Conservation (phyloP, 129 eudicot genomes). For the Pseudognaphalium luteoalbum region DNA sequence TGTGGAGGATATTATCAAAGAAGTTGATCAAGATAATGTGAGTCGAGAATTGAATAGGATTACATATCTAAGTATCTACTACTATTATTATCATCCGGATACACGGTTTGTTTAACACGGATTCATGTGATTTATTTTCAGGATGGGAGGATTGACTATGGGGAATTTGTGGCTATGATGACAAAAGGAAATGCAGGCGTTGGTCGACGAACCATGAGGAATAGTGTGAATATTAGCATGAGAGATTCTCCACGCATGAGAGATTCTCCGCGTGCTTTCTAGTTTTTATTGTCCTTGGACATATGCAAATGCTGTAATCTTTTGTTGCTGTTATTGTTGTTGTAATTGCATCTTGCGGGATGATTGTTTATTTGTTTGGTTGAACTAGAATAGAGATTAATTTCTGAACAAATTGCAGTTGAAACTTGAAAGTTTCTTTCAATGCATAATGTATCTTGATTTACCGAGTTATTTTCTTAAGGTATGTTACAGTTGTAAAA, state of each 20-base stretch:
- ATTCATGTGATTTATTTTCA: conserved; percentile 19
- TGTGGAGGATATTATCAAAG: conserved; percentile 76
- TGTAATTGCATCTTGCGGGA: conserved; percentile 22
- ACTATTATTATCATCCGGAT: neutral
- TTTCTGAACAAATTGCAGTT: conserved; percentile 15
- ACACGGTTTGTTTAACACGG: neutral
- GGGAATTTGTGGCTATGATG: conserved; percentile 97
- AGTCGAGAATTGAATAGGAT: conserved; percentile 26
- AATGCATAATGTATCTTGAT: too few species aligned
- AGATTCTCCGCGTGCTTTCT: conserved; percentile 50
- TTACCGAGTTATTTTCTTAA: too few species aligned
- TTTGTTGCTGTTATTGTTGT: neutral
- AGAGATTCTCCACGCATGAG: conserved; percentile 69
- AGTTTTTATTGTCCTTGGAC: conserved; percentile 11
- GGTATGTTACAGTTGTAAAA: too few species aligned
- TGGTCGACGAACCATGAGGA: conserved; percentile 92
- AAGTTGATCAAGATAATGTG: conserved; percentile 92
- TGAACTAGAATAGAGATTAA: conserved; percentile 15
- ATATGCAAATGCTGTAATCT: neutral
- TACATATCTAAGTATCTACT: neutral
- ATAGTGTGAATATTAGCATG: conserved; percentile 81
- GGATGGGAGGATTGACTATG: conserved; percentile 79
- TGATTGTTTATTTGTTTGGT: conserved; percentile 14
- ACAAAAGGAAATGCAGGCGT: conserved; percentile 79
- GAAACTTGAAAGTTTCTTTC: neutral